Conservation (phyloP, 768 basidiomycete genomes). For the Tephrocybe sp. region DNA sequence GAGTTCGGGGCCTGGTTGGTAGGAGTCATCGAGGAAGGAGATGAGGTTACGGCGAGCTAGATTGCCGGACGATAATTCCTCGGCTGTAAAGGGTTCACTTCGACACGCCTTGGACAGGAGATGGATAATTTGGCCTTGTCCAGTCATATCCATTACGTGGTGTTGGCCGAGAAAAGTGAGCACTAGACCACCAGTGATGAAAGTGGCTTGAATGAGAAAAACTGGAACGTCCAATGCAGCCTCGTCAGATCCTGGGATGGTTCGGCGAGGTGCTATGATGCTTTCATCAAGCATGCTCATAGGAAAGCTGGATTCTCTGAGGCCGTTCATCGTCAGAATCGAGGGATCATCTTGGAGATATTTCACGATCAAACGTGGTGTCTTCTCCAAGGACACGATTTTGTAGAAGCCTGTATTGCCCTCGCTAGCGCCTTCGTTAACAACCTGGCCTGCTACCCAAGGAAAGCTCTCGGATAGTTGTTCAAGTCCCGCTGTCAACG, state of each 20-base stretch:
- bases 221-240: constrained; percentile 18
- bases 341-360: constrained; percentile 20
- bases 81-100: constrained; percentile 18
- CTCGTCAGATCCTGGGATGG: constrained; percentile 19
- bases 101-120: constrained; percentile 25
- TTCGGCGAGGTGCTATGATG: constrained; percentile 22
- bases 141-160: constrained; percentile 27
- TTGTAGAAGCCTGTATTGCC: constrained; percentile 18
- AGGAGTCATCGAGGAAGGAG: constrained; percentile 6
- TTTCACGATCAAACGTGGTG: constrained; percentile 20
- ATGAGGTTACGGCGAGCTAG: constrained; percentile 16
- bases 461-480: constrained; percentile 22
- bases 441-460: constrained; percentile 27
- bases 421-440: constrained; percentile 15
- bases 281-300: constrained; percentile 24
- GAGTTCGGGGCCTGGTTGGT: neutral
- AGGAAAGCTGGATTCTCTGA: constrained; percentile 23
- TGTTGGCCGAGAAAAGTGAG: constrained; percentile 26
- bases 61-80: constrained; percentile 22
- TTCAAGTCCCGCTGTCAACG: constrained; percentile 23
- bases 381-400: constrained; percentile 13
- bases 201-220: constrained; percentile 25
- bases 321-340: constrained; percentile 21
- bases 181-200: constrained; percentile 23
- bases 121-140: constrained; percentile 23